Base-by-base conservation (phyloP, 345 rosid genomes). In the Dipteronia dyeriana region DNA sequence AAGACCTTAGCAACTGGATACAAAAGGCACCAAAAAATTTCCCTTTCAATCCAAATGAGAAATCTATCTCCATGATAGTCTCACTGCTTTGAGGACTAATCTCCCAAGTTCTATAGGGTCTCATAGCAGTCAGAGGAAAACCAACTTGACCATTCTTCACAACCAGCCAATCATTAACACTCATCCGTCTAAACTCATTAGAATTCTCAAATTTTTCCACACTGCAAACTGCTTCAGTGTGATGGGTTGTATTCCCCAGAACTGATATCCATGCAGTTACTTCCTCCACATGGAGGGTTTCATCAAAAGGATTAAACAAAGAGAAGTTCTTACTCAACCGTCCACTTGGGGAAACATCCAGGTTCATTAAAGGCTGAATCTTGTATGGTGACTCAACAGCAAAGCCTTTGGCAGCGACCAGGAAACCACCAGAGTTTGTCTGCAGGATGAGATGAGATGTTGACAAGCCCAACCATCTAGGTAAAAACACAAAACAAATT, bases 351-450 rank as follows among this genome's bases (percentile, higher is more conserved):
- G 86, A 81, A 78, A 72, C 71, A 75, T 81, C 88, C 29, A 78
- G 64, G 66, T 80, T 80, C 56, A 79, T 23, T 66, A 87, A 71
- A 68, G 90, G 87, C 79, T 76, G 81, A 79, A 87, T 81, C 76
- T 78, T 87, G 78, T 86, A 87, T 7, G 91, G 93, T 11, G 92
- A 88, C 79, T 88, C 87, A 20, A 82, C 38, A 19, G 86, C 91
- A 60, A 75, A 85, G 41, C 97, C 97, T 81, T 86, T 92, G 22
- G 84, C 91, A 70, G 87, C 84, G 66, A 92, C 87, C 70, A 92
- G 73, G 76, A 88, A 91, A 43, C 94, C 94, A 75, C 94, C 97
- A n/a, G 72, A 84, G 80, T 85, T 88, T 75, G 94, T 90, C 76
- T 91, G 91, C 85, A 91, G 78, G 71, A 90, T 81, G 75, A 91